phyloP scores from a whole-genome alignment of 1,284 basidiomycete species.

The Heterobasidion annosum region DNA sequence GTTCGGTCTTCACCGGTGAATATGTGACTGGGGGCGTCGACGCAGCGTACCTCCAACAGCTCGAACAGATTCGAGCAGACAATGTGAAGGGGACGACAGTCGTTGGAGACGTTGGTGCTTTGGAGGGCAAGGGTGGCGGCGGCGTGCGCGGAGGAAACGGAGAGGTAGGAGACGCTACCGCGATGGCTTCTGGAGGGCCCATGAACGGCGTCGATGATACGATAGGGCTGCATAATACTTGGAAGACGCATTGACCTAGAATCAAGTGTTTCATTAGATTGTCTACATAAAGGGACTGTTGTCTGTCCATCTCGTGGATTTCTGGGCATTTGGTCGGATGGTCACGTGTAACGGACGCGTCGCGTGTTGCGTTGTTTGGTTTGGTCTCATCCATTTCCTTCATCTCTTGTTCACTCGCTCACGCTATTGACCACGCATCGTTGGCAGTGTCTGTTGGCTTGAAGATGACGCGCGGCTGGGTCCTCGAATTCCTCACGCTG shows the following conservation, averaged over 20 bases:
- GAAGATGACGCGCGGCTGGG: neutral
- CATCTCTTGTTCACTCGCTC: neutral
- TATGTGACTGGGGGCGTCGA: conserved; percentile 97
- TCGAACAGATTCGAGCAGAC: conserved; percentile 81
- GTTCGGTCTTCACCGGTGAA: conserved; percentile 95
- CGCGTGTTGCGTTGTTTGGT: neutral
- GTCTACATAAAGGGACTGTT: neutral
- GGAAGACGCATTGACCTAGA: conserved; percentile 22
- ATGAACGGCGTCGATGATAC: conserved; percentile 62
- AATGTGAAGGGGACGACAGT: conserved; percentile 51
- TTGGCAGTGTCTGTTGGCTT: neutral
- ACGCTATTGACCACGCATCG: neutral
- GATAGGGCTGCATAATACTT: conserved; percentile 71
- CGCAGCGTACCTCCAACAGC: conserved; percentile 69
- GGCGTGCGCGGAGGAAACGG: conserved; percentile 12
- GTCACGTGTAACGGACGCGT: conserved; percentile 1
- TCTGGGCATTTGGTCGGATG: neutral
- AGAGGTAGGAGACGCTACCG: conserved; percentile 8
- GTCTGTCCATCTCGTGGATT: neutral
- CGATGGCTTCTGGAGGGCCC: conserved; percentile 20
- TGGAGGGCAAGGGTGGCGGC: conserved; percentile 30
- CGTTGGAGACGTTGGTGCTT: conserved; percentile 14
- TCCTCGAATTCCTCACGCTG: neutral
- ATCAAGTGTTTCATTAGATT: neutral
- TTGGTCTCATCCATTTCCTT: neutral